Evolutionary conservation across 2,329 filamentous ascomycete species (phyloP), one percentile per base, ranked within the genome.

Genomic region (Niveomyces coronatus): DNA sequence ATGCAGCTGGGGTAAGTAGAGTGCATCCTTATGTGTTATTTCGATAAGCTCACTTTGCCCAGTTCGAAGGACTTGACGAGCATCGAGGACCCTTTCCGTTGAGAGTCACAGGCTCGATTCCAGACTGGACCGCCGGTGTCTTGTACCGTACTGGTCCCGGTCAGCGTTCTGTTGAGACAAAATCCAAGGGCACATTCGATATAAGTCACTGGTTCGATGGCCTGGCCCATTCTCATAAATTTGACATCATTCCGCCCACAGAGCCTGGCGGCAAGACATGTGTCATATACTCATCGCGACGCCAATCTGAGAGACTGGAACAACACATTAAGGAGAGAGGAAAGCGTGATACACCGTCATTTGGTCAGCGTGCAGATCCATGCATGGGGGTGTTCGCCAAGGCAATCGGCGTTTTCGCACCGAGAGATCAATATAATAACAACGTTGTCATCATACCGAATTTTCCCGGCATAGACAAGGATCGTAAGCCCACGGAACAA

Each of bases 161-260:
- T 1, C 68, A 72, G 19, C 74, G 71, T 53, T 70, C 70, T 26
- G 60, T 86, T 3, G 65, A 77, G n/a, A 54, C 61, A 30, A 76
- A 74, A 1, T 58, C 71, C 3, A 65, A 66, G 4, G 75, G 76
- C n/a, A 72, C 67, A 0, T 78, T 79, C 49, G 63, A 67, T 22
- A 65, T 79, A 10, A 73, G 68, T 1, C 84, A 91, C 55, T 91
- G 85, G 85, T 91, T 91, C 47, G 85, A 91, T 53, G 82, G 82
- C 5, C 76, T 86, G 42, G 71, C 76, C 3, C 74, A 83, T 39
- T 67, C 76, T 1, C 82, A 89, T 58, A 76, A 74, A 19, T 89
- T 89, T 53, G 70, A 85, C 41, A 81, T 89, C 22, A 49, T 75
- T 3, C 53, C 68, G 0, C 45, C 65, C 0, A 49, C 52, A 2